phyloP scores from a whole-genome alignment of 2,329 filamentous ascomycete genomes.

The Aspergillus pseudotamarii region DNA sequence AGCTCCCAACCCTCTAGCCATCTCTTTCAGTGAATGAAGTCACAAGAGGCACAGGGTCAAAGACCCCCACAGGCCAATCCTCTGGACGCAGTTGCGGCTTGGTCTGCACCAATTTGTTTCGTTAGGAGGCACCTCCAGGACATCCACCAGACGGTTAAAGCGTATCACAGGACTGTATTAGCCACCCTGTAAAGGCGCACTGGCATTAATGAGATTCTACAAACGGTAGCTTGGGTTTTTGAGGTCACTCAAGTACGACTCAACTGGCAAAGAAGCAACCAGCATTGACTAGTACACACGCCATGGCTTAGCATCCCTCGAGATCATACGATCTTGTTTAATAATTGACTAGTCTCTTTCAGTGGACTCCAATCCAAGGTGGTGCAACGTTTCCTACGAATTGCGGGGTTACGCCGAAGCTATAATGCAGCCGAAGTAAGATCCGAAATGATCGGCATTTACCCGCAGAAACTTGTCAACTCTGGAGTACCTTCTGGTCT shows the following conservation, averaged over 20 bases:
- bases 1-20: no score
- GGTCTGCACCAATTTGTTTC: no score
- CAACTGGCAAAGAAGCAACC: background rate
- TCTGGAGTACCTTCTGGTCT: background rate
- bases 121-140: background rate
- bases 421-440: background rate
- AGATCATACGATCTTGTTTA: background rate
- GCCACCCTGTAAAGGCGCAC: background rate
- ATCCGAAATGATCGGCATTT: background rate
- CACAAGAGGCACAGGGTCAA: no score
- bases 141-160: background rate
- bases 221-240: background rate
- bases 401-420: conserved; percentile 1
- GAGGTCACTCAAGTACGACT: background rate
- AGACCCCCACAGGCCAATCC: no score
- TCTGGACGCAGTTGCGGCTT: no score
- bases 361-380: background rate
- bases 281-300: background rate
- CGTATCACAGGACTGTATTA: background rate
- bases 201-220: background rate
- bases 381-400: background rate
- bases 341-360: background rate
- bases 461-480: background rate
- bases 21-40: no score
- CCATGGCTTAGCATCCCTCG: no score